Evolutionary conservation across 73 alveolate species (phyloP), one percentile per base, ranked within the genome.

Genomic region (Paramecium primaurelia): DNA sequence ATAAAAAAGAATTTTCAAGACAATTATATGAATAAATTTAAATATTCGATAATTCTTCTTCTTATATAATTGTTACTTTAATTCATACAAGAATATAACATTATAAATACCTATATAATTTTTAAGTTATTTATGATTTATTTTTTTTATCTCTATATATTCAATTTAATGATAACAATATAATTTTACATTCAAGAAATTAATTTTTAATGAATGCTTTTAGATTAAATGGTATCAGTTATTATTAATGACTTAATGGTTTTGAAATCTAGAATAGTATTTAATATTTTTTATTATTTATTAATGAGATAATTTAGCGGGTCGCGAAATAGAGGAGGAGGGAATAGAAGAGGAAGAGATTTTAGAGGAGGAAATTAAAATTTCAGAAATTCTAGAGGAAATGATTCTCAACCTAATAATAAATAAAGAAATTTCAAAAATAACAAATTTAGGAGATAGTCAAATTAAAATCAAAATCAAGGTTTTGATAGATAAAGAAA

Each of bases 231-330:
- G 16, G 12, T 40, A 40, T 40, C 16, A 49, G 14, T 14, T 4
- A 49, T 11, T 16, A 49, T 16, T 49, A 49, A 14, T 49, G 25
- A 49, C 60, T 49, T 49, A n/a, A 49, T 14, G 25, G 36, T 54
- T 54, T 49, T 54, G 69, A 54, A 54, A 20, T 54, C 69, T 20
- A 54, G 69, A 54, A 54, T 54, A 18, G 32, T 54, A n/a, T 18
- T 54, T 54, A 54, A 54, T 54, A 54, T 6, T 54, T 54, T n/a
- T n/a, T 54, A 49, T 54, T 54, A 64, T 25, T 28, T 28, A 64
- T 28, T 32, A 64, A 64, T 64, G 84, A 64, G 84, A 64, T 64
- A 64, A 28, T 64, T 64, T 28, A 64, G 84, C 45, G 84, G 84
- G 20, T 32, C 51, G 6, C 0, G 84, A 51, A 64, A 64, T 64